Evolutionary conservation across 192 early-diverging fungal genomes (phyloP), one percentile per base, ranked within the genome.

Genomic region (Backusella psychrophila): DNA sequence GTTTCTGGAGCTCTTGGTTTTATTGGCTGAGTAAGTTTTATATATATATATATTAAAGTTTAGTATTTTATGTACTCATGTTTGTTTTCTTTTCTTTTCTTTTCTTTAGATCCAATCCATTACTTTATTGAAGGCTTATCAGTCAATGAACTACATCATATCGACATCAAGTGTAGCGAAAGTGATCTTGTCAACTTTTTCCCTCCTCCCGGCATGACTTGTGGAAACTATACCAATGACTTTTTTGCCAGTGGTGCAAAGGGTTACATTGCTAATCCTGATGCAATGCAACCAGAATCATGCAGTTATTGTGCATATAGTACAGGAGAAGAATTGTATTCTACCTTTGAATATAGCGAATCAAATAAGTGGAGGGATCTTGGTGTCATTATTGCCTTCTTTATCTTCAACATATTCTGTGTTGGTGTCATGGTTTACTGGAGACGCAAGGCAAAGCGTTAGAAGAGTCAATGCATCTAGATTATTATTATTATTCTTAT

Each of bases 1-100:
- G 77, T 46, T 93, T 93, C 84, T 93, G 90, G 89, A 85, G 86
- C 33, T 81, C 82, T 0, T 93, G 92, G 91, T 88, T 93, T 84
- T 93, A 91, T 73, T 89, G 87, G 82, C 66, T 91, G 26, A 63
- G 56, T 63, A 63, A 63, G 56, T 63, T 12, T 63, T 59, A 59
- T 33, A 44, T 19, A 59, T 33, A 44, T 19, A 56, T 1, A 23
- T 56, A 21, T 59, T 23, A 19, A 23, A n/a, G 33, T 2, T 56
- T 56, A 6, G 2, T 21, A 7, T 56, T 9, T 23, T 1, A 21
- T 56, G n/a, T 56, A 56, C 6, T 21, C 19, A 21, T 56, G 3
- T 3, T 3, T 39, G 7, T 8, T 21, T 21, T 26, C 11, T 3
- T 39, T 38, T 21, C 8, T 21, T 23, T n/a, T 53, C 8, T 59